Evolutionary conservation across 352 stramenopile species (phyloP).

Genomic region (Phytophthora ohioensis): DNA sequence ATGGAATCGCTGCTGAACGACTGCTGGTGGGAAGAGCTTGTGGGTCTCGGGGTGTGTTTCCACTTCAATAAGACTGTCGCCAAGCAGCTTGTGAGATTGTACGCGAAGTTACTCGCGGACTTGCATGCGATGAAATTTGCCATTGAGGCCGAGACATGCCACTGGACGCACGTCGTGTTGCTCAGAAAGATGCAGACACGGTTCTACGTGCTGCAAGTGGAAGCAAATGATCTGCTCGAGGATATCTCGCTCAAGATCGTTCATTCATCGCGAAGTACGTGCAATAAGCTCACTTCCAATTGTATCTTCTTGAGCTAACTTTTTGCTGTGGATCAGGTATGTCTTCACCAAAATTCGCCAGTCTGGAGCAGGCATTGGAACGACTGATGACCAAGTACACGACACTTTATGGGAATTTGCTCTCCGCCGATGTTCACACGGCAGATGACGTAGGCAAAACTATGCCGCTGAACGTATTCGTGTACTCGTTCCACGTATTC

Average conservation of each 20-base stretch:
- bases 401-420: slow-evolving; percentile 57
- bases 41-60: slow-evolving; percentile 59
- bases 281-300: neutral
- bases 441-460: slow-evolving; percentile 65
- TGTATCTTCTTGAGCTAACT: slow-evolving; percentile 6
- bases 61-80: slow-evolving; percentile 77
- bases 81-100: slow-evolving; percentile 78
- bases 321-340: slow-evolving; percentile 32
- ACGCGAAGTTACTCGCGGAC: slow-evolving; percentile 62
- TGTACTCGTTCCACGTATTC: slow-evolving; percentile 83
- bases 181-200: slow-evolving; percentile 72
- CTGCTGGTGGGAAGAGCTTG: slow-evolving; percentile 82
- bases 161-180: slow-evolving; percentile 64
- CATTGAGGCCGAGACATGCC: slow-evolving; percentile 71
- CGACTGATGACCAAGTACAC: slow-evolving; percentile 70
- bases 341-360: slow-evolving; percentile 54
- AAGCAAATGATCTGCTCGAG: slow-evolving; percentile 72
- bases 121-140: slow-evolving; percentile 79
- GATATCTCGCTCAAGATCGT: slow-evolving; percentile 63
- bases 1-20: slow-evolving; percentile 71
- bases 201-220: slow-evolving; percentile 74
- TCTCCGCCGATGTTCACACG: slow-evolving; percentile 50
- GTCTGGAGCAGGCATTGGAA: slow-evolving; percentile 61
- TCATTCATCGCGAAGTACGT: slow-evolving; percentile 39
- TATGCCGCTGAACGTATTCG: slow-evolving; percentile 82